Evolutionary conservation across 2,329 filamentous ascomycete genomes (phyloP), one percentile per base, ranked within the genome.

Genomic region (Microdochium nivale): DNA sequence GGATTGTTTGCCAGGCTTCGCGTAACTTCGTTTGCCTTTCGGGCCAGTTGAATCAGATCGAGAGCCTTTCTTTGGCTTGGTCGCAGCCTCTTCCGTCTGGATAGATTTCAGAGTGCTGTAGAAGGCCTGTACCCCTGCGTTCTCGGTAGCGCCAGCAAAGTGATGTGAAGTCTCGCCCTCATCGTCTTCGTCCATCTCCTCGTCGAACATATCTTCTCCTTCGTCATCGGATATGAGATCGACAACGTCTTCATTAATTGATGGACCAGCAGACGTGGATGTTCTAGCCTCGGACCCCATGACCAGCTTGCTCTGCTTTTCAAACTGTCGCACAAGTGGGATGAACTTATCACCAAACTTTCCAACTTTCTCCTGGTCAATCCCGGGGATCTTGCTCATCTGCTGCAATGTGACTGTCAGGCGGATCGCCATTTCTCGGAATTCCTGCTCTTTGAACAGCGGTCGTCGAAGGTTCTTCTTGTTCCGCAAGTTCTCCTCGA

Each of bases 361-460:
- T 46, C 73, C 63, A 24, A 90, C 84, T 61, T 82, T 85, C 25
- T 82, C 79, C 1, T 64, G 56, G 51, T 85, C 77, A 53, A 91
- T 84, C 10, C 77, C 79, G 0, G 76, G 75, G 48, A 92, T 86
- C 9, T 67, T 66, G 30, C 68, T 70, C 81, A 94, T 87, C 52
- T 81, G 71, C 16, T 79, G 76, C 10, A 81, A 60, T 9, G 74
- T 80, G 8, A 71, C 74, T 1, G 87, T 87, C 74, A 87, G 86
- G 32, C 74, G 68, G 49, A 90, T 80, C 13, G 80, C 84, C 86
- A 94, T 91, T 58, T 86, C 79, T 33, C 84, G 80, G 49, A 90
- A 76, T 14, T 88, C 76, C 23, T 74, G 75, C 54, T 90, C 84
- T 0, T 81, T 83, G 62, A 94, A 94, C 1, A 85, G 71, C 3